Evolutionary conservation across 805 yeast genomes (phyloP), one percentile per base, ranked within the genome.

Genomic region (Yueomyces sinensis): DNA sequence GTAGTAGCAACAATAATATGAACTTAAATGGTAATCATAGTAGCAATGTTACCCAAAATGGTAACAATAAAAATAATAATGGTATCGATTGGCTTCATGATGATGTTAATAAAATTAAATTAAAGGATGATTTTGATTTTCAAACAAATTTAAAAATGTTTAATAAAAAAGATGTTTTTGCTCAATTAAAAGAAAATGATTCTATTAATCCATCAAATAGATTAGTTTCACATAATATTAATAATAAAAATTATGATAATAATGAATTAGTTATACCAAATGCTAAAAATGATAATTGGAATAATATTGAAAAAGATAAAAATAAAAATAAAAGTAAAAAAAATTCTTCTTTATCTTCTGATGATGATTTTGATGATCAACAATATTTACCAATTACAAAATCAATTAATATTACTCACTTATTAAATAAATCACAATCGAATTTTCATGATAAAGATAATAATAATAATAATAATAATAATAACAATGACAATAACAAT

Each of bases 81-180:
- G 57, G 59, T 11, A 61, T 62, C 3, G 70, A 63, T 32, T 72
- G 76, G 75, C 51, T 50, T 31, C 66, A 63, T 35, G 72, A 65
- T 29, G 72, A 68, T 37, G 66, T 73, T 23, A 43, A 58, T 37
- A 58, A 62, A 39, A 66, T 72, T 52, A 65, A 72, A 43, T 41
- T 56, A 15, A 52, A 65, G 36, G 67, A 63, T 17, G 95, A 84
- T 42, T 87, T 87, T 57, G 95, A 87, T 54, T 87, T 87, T 56
- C 82, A 74, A 36, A 76, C 82, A 13, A 82, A 81, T 50, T 65
- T 87, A 41, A 77, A 77, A 17, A 74, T 76, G 63, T 87, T 87
- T 49, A 91, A 87, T 54, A 87, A 87, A 54, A 62, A 66, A 38
- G 65, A 76, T 5, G 89, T 86, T 3, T 80, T 87, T 54, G 81